Evolutionary conservation across 2,329 filamentous ascomycete genomes (phyloP), one percentile per base, ranked within the genome.

Genomic region (Fragosphaeria purpurea): DNA sequence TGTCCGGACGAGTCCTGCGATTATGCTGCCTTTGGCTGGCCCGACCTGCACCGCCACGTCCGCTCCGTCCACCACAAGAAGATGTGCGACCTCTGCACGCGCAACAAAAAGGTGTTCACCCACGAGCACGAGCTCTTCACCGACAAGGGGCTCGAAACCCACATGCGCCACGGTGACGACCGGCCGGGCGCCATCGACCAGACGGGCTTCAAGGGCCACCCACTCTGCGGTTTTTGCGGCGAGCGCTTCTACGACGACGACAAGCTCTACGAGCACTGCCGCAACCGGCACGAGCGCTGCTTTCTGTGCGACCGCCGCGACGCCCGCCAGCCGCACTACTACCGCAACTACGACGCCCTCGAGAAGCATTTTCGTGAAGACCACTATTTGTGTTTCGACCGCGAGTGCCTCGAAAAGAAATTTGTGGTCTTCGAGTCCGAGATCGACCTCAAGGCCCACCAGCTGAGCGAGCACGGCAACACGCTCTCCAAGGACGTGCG

Each of bases 91-190:
- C 74, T 95, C 9, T 96, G 90, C 67, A 78, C 90, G 6, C 76
- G 89, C 53, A 90, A 96, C 72, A 98, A 98, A 70, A 96, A 95
- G 63, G 89, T 96, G 37, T 98, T 98, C 60, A 96, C 93, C 1
- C 93, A 98, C 68, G 93, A 98, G 67, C 93, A 98, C 64, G 88
- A 94, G 56, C 76, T 98, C 1, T 97, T 96, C 65, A 85, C 86
- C 1, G 77, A 82, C 55, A 79, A 83, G 56, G 88, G 91, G 58
- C 73, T 97, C 46, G 82, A 86, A 58, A 86, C 81, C 60, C 93
- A 98, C 65, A 94, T 97, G 76, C 86, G 81, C 55, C 82, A 85
- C 56, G 93, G 93, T 52, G 93, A 98, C 61, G 88, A 97, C 64
- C 85, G 85, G 56, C 90, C 91, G 4, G 91, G 93, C 37, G 85